Evolutionary conservation across 768 basidiomycete genomes (phyloP).

Genomic region (Pilatotrama ljubarskyi): DNA sequence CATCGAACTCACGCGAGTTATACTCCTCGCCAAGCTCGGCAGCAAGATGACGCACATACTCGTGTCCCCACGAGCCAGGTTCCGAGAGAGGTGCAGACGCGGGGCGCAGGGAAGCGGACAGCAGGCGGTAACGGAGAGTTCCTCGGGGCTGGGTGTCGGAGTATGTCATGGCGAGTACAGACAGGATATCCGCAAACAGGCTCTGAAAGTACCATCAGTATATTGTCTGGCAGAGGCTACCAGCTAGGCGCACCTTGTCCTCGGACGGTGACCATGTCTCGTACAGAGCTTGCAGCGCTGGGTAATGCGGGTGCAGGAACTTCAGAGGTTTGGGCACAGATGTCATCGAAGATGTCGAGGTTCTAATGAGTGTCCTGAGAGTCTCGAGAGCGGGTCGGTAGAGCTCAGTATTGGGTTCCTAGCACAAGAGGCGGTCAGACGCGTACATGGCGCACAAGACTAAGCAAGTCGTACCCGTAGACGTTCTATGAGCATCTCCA

Average conservation of each 20-base stretch:
- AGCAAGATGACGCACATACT: slow-evolving; percentile 96
- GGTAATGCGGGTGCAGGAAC: slow-evolving; percentile 94
- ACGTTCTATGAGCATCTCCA: slow-evolving; percentile 96
- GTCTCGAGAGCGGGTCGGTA: slow-evolving; percentile 93
- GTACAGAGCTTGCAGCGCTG: slow-evolving; percentile 79
- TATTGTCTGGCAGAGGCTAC: background rate
- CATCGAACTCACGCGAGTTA: slow-evolving; percentile 61
- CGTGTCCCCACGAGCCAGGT: slow-evolving; percentile 98
- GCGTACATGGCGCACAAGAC: background rate
- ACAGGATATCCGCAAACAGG: slow-evolving; percentile 94
- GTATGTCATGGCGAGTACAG: slow-evolving; percentile 99
- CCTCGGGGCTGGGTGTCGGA: slow-evolving; percentile 97
- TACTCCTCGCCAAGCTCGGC: slow-evolving; percentile 97
- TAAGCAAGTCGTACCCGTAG: slow-evolving; percentile 63
- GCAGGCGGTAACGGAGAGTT: slow-evolving; percentile 89
- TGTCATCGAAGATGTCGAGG: slow-evolving; percentile 98
- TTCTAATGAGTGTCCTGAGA: slow-evolving; percentile 88
- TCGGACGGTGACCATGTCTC: slow-evolving; percentile 78
- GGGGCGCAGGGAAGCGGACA: slow-evolving; percentile 71
- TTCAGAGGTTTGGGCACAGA: slow-evolving; percentile 98
- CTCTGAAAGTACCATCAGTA: slow-evolving; percentile 48
- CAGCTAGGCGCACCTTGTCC: slow-evolving; percentile 57
- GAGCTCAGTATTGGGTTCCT: slow-evolving; percentile 88
- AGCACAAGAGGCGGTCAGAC: slow-evolving; percentile 19
- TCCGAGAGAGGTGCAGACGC: slow-evolving; percentile 70